A percentile compares a stretch with the other conserved stretches of the same genome.
Evolutionary conservation across 352 stramenopile genomes (phyloP).

Genomic region (Pythium phragmitis): DNA sequence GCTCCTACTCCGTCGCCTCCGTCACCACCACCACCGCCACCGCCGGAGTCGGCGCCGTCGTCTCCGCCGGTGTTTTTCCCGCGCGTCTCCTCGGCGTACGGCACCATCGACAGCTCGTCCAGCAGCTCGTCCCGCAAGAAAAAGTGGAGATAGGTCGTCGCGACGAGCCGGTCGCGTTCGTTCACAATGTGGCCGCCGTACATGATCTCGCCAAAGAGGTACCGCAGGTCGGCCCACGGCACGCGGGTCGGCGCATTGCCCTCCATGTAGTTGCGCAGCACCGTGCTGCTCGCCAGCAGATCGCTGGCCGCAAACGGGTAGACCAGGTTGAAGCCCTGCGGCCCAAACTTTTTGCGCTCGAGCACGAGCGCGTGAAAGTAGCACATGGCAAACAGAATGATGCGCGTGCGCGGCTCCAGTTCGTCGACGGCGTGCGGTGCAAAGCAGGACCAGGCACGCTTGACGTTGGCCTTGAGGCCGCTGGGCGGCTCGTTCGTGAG

Average conservation of each 20-base stretch:
- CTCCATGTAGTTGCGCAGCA: slow-evolving; percentile 93
- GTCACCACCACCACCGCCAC: slow-evolving; percentile 11
- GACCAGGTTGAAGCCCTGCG: slow-evolving; percentile 89
- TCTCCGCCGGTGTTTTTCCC: slow-evolving; percentile 26
- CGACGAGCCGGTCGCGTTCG: slow-evolving; percentile 77
- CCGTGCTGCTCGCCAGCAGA: slow-evolving; percentile 76
- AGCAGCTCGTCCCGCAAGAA: slow-evolving; percentile 88
- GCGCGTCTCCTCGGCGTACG: slow-evolving; percentile 66
- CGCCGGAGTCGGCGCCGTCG: slow-evolving; percentile 18
- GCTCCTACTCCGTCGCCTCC: slow-evolving; percentile 1
- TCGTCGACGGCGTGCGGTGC: slow-evolving; percentile 76
- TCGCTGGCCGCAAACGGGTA: slow-evolving; percentile 91
- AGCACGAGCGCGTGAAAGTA: slow-evolving; percentile 93
- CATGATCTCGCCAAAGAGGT: slow-evolving; percentile 90
- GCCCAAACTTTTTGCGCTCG: slow-evolving; percentile 90
- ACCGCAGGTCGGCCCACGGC: slow-evolving; percentile 89
- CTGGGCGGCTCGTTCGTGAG: slow-evolving; percentile 87
- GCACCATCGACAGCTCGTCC: slow-evolving; percentile 89
- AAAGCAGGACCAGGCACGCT: slow-evolving; percentile 82
- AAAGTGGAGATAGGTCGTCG: slow-evolving; percentile 82
- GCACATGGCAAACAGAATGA: slow-evolving; percentile 90
- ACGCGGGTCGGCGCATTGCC: slow-evolving; percentile 79
- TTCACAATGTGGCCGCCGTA: slow-evolving; percentile 89
- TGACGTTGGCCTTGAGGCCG: slow-evolving; percentile 88
- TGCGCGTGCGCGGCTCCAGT: slow-evolving; percentile 77